These are phyloP conservation scores for Sarocladium kiliense DNA, from an alignment of 2,329 filamentous ascomycete species.

Conservation along the genomic window DNA sequence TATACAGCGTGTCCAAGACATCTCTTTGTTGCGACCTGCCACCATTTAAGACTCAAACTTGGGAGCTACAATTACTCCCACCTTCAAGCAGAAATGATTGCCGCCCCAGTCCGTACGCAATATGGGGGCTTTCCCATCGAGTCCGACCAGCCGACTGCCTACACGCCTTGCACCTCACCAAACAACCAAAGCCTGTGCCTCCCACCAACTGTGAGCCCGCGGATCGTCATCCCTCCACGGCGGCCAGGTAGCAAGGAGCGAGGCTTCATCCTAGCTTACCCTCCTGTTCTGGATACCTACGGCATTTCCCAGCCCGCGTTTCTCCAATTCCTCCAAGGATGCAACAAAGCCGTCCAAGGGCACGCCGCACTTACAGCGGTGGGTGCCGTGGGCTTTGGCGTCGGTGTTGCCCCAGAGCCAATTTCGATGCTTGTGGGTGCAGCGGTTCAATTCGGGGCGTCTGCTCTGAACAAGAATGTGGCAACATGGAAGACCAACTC, in stretches of 20 bases:
- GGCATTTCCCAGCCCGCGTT: background rate
- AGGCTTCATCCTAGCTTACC: background rate
- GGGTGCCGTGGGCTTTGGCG: slow-evolving; percentile 12
- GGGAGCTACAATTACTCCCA: too few relatives aligned
- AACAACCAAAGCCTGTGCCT: too few relatives aligned
- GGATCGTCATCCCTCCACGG: background rate
- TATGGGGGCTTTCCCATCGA: too few relatives aligned
- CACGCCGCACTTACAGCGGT: background rate
- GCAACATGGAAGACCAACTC: background rate
- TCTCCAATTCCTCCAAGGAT: background rate
- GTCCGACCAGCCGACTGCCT: too few relatives aligned
- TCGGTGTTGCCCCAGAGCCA: slow-evolving; percentile 2
- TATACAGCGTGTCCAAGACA: too few relatives aligned
- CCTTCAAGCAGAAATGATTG: too few relatives aligned
- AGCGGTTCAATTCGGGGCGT: background rate
- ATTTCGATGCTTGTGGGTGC: background rate
- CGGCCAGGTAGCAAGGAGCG: background rate
- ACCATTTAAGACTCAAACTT: too few relatives aligned
- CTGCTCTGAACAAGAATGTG: slow-evolving; percentile 3
- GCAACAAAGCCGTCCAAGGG: background rate
- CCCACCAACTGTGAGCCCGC: background rate
- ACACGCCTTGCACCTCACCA: background rate
- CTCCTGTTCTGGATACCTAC: background rate
- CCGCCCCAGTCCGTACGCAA: too few relatives aligned
- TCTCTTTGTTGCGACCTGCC: too few relatives aligned